Base-by-base conservation (phyloP, 2,329 filamentous ascomycete genomes). In the Arthrobotrys sphaeroides region DNA sequence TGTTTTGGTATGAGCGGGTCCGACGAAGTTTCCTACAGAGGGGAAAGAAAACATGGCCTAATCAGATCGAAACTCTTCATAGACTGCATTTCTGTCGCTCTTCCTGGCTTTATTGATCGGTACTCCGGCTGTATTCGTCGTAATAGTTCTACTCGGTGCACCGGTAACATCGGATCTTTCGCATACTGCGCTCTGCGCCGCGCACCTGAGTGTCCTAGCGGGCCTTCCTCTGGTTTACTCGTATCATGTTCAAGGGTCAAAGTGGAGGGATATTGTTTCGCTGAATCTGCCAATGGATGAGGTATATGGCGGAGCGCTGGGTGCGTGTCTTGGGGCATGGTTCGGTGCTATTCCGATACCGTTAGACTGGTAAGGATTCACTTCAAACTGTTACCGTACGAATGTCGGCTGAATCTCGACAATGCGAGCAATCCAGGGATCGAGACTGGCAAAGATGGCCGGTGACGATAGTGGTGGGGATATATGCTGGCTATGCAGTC, bases 371-470 rank as follows among this genome's bases (percentile, higher is more conserved):
- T 87, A 77, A 79, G 84, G 66, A 68, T 45, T 42, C 3, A 51
- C n/a, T 10, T 16, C 16, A 26, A 20, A 6, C 9, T 31, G 45
- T 18, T 38, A 28, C n/a, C 40, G 20, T 38, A 3, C 26, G 7
- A 7, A 24, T 45, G 12, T n/a, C 33, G 42, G 31, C 3, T 9
- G 31, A 2, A 28, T 18, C 10, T 22, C 22, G 18, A 28, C 74
- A n/a, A 16, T 28, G 10, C 9, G 24, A n/a, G n/a, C n/a, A n/a
- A 18, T 31, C 36, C 77, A 87, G 86, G 87, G 95, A 99, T 82
- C 89, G 95, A n/a, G 93, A 96, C 79, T 99, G 95, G 95, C 95
- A 99, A 87, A 92, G 90, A 82, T 99, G 94, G 91, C 95, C 95
- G 0, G 90, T 98, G 53, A 99, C 95, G 0, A 91, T 99, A 72